These are phyloP conservation scores for Chrysoporthe puriensis DNA, from an alignment of 2,329 filamentous ascomycete species.

Conservation along the genomic window DNA sequence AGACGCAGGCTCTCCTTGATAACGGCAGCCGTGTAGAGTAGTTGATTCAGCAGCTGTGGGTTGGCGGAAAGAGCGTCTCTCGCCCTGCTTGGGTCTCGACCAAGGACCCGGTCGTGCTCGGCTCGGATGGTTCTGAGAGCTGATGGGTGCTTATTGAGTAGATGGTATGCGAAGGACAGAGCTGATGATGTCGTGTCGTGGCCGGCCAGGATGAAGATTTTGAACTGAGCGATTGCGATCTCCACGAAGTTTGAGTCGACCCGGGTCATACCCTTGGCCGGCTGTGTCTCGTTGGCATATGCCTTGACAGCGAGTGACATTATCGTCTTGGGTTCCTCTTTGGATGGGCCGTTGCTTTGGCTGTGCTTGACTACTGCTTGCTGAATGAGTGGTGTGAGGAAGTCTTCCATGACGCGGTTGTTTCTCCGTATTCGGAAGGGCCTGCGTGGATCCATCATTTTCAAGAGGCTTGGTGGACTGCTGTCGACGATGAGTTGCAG, in stretches of 20 bases:
- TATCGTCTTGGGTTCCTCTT: conserved; percentile 34
- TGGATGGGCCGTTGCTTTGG: conserved; percentile 19
- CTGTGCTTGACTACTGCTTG: conserved; percentile 33
- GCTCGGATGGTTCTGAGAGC: conserved; percentile 33
- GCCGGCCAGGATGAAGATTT: conserved; percentile 34
- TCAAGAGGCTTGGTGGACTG: conserved; percentile 19
- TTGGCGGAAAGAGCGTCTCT: conserved; percentile 42
- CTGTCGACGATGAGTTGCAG: conserved; percentile 26
- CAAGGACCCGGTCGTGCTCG: conserved; percentile 38
- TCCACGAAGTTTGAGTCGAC: conserved; percentile 21
- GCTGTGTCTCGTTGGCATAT: conserved; percentile 31
- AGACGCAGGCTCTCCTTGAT: conserved; percentile 59
- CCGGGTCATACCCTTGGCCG: not conserved
- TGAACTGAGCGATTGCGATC: conserved; percentile 32
- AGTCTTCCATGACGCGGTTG: conserved; percentile 36
- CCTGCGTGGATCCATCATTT: conserved; percentile 29
- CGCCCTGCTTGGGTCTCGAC: conserved; percentile 35
- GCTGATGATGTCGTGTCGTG: conserved; percentile 26
- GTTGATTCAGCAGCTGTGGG: conserved; percentile 50
- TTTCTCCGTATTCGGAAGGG: conserved; percentile 34
- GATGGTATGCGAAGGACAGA: conserved; percentile 25
- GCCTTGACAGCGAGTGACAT: conserved; percentile 36
- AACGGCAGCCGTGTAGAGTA: conserved; percentile 56
- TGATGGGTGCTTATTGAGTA: conserved; percentile 33
- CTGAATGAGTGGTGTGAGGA: conserved; percentile 35